Evolutionary conservation across 169 alveolate genomes (phyloP).

Genomic region (Eimeria tenella): DNA sequence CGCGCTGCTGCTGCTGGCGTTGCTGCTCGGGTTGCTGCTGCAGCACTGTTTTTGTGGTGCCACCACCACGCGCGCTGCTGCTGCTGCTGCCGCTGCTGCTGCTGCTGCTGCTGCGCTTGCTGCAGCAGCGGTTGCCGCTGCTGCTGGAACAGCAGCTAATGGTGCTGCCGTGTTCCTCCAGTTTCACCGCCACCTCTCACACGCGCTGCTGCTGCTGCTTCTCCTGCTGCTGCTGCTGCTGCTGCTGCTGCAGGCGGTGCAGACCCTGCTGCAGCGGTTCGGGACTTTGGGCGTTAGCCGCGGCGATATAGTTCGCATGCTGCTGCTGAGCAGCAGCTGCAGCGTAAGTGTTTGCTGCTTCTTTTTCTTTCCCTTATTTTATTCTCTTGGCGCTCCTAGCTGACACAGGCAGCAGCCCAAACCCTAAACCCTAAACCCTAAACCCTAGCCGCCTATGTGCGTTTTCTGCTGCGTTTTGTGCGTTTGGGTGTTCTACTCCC

Average conservation of each 20-base stretch:
- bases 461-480: no score
- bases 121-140: not conserved
- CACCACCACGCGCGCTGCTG: not conserved
- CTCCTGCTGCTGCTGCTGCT: not conserved
- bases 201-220: not conserved
- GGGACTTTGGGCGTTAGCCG: constrained; percentile 15
- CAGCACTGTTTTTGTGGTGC: not conserved
- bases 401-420: no score
- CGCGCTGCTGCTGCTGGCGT: not conserved
- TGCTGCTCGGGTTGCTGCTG: not conserved
- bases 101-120: not conserved
- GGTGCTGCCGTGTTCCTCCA: not conserved
- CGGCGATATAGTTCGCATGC: not conserved
- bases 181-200: no score
- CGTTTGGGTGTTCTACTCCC: no score
- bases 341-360: no score
- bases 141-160: not conserved
- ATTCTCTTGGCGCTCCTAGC: no score
- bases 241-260: constrained; percentile 13
- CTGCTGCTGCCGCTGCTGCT: not conserved
- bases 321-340: not conserved
- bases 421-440: no score
- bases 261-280: constrained; percentile 22
- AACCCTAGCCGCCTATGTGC: no score
- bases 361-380: no score